These are phyloP conservation scores for Pseudogymnoascus verrucosus DNA, from an alignment of 2,329 filamentous ascomycete genomes.

Conservation along the genomic window DNA sequence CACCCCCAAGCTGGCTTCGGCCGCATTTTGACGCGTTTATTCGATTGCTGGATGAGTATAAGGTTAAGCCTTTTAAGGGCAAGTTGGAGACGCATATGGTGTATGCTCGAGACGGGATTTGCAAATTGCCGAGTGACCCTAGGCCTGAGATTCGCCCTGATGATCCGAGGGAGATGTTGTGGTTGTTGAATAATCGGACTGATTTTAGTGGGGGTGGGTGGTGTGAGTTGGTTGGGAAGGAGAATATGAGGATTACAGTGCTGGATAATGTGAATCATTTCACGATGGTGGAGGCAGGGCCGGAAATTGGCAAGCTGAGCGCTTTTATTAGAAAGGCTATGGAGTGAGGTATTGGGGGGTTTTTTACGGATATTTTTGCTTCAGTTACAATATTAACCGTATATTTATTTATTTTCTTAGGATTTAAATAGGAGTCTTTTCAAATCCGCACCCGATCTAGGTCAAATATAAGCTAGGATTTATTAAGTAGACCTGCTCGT, in stretches of 20 bases:
- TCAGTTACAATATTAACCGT: not conserved
- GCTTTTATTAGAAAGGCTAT: not conserved
- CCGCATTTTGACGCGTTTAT: slow-evolving; percentile 44
- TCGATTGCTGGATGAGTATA: slow-evolving; percentile 38
- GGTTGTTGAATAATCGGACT: slow-evolving; percentile 10
- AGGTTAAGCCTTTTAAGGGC: slow-evolving; percentile 20
- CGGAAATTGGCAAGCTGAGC: not conserved
- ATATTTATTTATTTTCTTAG: not conserved
- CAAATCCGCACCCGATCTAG: not conserved
- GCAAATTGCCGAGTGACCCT: not conserved
- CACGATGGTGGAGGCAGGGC: slow-evolving; percentile 10
- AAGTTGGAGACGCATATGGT: slow-evolving; percentile 9
- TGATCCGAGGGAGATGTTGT: not conserved
- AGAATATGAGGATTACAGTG: slow-evolving; percentile 1
- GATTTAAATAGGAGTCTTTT: not conserved
- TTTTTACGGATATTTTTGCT: not conserved
- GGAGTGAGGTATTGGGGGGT: not conserved
- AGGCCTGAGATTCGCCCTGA: not conserved
- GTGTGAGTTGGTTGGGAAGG: slow-evolving; percentile 6
- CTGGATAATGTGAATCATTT: slow-evolving; percentile 12
- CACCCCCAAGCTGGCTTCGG: slow-evolving; percentile 38
- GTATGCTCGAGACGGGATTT: not conserved
- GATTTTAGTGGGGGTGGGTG: slow-evolving; percentile 11
- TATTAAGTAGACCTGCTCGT: not conserved
- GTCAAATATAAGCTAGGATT: not conserved